A percentile compares a stretch with the other conserved stretches of the same genome.
These are phyloP conservation scores for Yamadazyma triangularis DNA, from an alignment of 1,139 yeast genomes.

Conservation along the genomic window DNA sequence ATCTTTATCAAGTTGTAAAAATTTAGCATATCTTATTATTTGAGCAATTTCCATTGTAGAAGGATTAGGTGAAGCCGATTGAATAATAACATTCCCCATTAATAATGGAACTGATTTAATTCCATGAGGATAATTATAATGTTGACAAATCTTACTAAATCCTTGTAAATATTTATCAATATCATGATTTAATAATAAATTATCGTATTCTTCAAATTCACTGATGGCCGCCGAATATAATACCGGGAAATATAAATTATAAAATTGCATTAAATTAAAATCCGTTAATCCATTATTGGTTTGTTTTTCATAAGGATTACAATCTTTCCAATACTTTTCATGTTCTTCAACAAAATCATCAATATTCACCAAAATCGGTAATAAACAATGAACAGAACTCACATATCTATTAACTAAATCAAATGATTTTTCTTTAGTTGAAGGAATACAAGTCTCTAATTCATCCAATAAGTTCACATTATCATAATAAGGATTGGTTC, in stretches of 20 bases:
- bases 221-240: slow-evolving; percentile 52
- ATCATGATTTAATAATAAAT: slow-evolving; percentile 43
- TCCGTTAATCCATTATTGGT: slow-evolving; percentile 15
- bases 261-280: slow-evolving; percentile 40
- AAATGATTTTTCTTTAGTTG: slow-evolving; percentile 41
- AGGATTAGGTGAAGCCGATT: slow-evolving; percentile 55
- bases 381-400: slow-evolving; percentile 48
- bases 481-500: slow-evolving; percentile 40
- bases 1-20: slow-evolving; percentile 54
- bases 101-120: slow-evolving; percentile 42
- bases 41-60: slow-evolving; percentile 49
- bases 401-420: slow-evolving; percentile 46
- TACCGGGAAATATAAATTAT: slow-evolving; percentile 46
- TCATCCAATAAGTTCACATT: slow-evolving; percentile 35
- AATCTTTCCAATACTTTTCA: slow-evolving; percentile 44
- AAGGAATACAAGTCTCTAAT: slow-evolving; percentile 30
- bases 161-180: slow-evolving; percentile 45
- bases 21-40: slow-evolving; percentile 50
- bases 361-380: slow-evolving; percentile 45
- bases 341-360: slow-evolving; percentile 45
- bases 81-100: slow-evolving; percentile 49
- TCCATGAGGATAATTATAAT: slow-evolving; percentile 51
- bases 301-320: slow-evolving; percentile 15
- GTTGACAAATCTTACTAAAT: slow-evolving; percentile 45
- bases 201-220: slow-evolving; percentile 52